Conservation (phyloP, 495 filamentous ascomycete genomes). For the Peziza echinospora region DNA sequence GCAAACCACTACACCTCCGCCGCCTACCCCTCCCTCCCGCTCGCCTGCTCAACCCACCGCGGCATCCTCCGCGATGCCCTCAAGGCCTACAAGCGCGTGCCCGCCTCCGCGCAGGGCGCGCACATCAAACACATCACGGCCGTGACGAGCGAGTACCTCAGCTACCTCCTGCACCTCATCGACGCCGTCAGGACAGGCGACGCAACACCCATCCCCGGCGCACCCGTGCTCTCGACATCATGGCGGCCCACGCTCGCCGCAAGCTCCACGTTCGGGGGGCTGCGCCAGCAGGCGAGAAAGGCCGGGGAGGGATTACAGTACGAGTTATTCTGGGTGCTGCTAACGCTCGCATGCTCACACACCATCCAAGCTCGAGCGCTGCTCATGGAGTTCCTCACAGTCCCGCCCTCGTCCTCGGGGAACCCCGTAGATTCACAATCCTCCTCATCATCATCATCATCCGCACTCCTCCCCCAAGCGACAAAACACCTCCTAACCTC, state of each 20-base stretch:
- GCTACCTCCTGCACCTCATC: slow-evolving; percentile 38
- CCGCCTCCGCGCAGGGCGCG: slow-evolving; percentile 38
- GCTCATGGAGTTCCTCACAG: slow-evolving; percentile 20
- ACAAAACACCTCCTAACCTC: slow-evolving; percentile 60
- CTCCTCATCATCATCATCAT: slow-evolving; percentile 32
- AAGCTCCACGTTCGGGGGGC: slow-evolving; percentile 4
- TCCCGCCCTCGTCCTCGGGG: not conserved
- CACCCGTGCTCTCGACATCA: slow-evolving; percentile 24
- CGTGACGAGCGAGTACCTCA: slow-evolving; percentile 34
- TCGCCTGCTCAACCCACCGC: slow-evolving; percentile 53
- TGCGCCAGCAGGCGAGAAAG: slow-evolving; percentile 24
- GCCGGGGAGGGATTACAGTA: slow-evolving; percentile 56
- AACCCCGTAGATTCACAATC: slow-evolving; percentile 2
- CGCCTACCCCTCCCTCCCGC: slow-evolving; percentile 65
- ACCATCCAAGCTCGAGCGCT: slow-evolving; percentile 44
- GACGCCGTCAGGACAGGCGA: slow-evolving; percentile 32
- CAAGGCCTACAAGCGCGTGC: slow-evolving; percentile 62
- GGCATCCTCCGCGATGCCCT: slow-evolving; percentile 54
- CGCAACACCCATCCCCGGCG: slow-evolving; percentile 32
- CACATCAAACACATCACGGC: slow-evolving; percentile 42
- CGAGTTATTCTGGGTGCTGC: slow-evolving; percentile 59
- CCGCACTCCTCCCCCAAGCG: slow-evolving; percentile 46
- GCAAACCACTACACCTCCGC: slow-evolving; percentile 43
- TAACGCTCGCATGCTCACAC: slow-evolving; percentile 52
- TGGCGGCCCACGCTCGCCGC: slow-evolving; percentile 62